Base-by-base conservation (phyloP, 2,329 filamentous ascomycete species). In the Penicillium aurantiogriseum region DNA sequence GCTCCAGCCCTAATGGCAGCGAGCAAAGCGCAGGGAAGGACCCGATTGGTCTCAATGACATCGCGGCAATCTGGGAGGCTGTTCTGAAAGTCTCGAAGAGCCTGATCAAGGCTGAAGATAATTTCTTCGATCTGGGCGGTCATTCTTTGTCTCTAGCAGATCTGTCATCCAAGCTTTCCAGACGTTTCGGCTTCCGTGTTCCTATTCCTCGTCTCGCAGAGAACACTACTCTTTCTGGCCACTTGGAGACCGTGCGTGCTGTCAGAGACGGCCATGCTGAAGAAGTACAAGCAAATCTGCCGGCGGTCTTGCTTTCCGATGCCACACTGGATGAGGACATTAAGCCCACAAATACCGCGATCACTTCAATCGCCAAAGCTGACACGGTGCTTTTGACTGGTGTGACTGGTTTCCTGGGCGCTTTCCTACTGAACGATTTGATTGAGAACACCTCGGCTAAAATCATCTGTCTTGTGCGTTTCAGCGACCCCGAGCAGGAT, bases 91-190 rank as follows among this genome's bases (percentile, higher is more conserved):
- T 88, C n/a, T 82, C 88, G 0, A 76, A 80, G 10, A 81, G 75
- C 40, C 79, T 83, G 21, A 83, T 92, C 25, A 88, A 87, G 51
- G 68, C 83, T 2, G 86, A 90, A 60, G 87, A 91, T 70, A 88
- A 87, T 71, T 93, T 93, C 74, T 93, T 92, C 69, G 90, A 92
- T 59, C 78, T 93, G 2, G 90, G 90, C 36, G 90, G 90, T 0
- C 90, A 93, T 72, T 92, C 89, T 0, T 76, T 93, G 52, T 85
- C 86, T 2, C 82, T 93, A n/a, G 90, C 90, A 0, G 88, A 91
- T 59, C 80, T 93, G 27, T 85, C 89, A n/a, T 86, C 85, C 27
- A 84, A 85, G 35, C 71, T 92, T 15, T 86, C 88, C 0, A 84
- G 84, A 57, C 82, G 82, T 0, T 91, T 91, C 66, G 89, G 88